Evolutionary conservation across 1,284 basidiomycete genomes (phyloP).

Genomic region (Heterobasidion parviporum): DNA sequence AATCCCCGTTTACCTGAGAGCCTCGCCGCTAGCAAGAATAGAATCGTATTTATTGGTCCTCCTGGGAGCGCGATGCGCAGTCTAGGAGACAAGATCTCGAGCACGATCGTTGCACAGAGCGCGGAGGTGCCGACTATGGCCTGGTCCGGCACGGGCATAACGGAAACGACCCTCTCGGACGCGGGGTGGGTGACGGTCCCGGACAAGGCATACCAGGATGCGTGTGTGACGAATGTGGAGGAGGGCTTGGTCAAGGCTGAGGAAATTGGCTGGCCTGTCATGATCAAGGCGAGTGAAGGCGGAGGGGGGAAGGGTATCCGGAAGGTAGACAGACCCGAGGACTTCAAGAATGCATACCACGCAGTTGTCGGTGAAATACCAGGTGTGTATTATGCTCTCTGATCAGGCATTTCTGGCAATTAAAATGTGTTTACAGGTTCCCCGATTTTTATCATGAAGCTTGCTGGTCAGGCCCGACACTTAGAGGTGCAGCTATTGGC

Average conservation of each 20-base stretch:
- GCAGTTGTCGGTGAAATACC: constrained; percentile 97
- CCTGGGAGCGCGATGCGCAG: constrained; percentile 99
- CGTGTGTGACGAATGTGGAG: constrained; percentile 88
- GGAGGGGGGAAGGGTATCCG: constrained; percentile 99
- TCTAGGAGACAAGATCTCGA: constrained; percentile 98
- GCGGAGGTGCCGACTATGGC: constrained; percentile 98
- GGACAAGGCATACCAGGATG: constrained; percentile 84
- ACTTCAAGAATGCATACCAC: constrained; percentile 90
- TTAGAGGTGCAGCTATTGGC: constrained; percentile 98
- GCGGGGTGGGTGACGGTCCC: constrained; percentile 92
- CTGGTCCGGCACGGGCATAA: constrained; percentile 96
- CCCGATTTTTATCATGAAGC: constrained; percentile 99
- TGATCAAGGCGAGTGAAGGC: constrained; percentile 99
- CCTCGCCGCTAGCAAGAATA: constrained; percentile 85
- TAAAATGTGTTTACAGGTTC: constrained; percentile 56
- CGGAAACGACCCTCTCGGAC: constrained; percentile 80
- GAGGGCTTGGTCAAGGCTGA: constrained; percentile 83
- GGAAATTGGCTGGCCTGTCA: constrained; percentile 93
- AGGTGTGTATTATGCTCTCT: constrained; percentile 41
- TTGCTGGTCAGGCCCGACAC: constrained; percentile 95
- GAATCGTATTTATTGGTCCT: constrained; percentile 98
- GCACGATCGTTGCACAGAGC: constrained; percentile 97
- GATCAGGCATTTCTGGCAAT: constrained; percentile 10
- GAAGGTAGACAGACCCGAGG: constrained; percentile 79
- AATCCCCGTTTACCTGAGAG: constrained; percentile 98